Conservation (phyloP, 1,284 basidiomycete genomes). For the Cerrena zonata region DNA sequence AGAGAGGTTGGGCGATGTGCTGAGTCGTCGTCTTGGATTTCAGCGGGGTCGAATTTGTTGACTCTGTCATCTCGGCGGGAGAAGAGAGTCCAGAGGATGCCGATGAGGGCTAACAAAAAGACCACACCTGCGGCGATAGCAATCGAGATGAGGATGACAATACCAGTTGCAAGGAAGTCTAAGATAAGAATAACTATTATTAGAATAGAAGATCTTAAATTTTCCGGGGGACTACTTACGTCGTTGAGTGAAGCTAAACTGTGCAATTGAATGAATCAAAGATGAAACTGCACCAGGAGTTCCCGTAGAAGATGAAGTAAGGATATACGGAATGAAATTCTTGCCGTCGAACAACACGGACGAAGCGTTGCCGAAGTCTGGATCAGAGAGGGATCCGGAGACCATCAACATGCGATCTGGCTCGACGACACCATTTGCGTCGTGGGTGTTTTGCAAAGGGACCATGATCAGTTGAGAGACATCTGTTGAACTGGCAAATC, state of each 20-base stretch:
- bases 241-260: conserved; percentile 68
- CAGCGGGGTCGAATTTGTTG: conserved; percentile 48
- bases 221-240: conserved; percentile 54
- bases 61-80: conserved; percentile 69
- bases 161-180: conserved; percentile 86
- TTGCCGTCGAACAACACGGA: conserved; percentile 85
- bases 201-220: conserved; percentile 29
- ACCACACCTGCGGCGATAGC: conserved; percentile 94
- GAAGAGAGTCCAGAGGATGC: conserved; percentile 85
- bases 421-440: conserved; percentile 68
- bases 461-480: conserved; percentile 87
- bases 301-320: conserved; percentile 65
- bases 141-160: conserved; percentile 95
- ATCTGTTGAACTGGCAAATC: conserved; percentile 48
- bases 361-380: conserved; percentile 72
- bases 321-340: conserved; percentile 78
- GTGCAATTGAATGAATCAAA: conserved; percentile 75
- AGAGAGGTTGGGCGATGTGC: conserved; percentile 74
- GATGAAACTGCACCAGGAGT: conserved; percentile 69
- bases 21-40: conserved; percentile 71
- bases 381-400: conserved; percentile 73
- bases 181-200: conserved; percentile 7
- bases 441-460: conserved; percentile 73
- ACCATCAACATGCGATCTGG: conserved; percentile 86
- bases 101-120: conserved; percentile 82